Base-by-base conservation (phyloP, 371 early-diverging fungal genomes). In the Mortierella sp. region DNA sequence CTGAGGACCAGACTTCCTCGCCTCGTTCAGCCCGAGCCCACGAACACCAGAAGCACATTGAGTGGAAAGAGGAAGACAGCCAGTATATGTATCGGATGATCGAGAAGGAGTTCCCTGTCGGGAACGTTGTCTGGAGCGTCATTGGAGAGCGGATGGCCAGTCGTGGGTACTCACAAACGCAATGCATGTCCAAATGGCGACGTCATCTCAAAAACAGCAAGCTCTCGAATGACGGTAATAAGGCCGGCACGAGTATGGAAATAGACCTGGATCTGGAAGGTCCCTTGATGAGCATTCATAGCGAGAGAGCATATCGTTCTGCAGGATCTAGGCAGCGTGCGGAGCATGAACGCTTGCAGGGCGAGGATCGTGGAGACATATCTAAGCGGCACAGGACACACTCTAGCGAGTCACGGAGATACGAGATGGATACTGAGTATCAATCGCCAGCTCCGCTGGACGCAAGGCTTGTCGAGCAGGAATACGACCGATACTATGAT, bases 111-210 rank as follows among this genome's bases (percentile, higher is more conserved):
- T 73, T 73, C 41, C 75, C 75, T 0, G 75, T 73, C n/a, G 75
- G 75, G 3, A 73, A 73, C n/a, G 67, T 73, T 24, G 75, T 73
- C 26, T 73, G 75, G 75, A 68, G 64, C 30, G 75, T 73, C 27
- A 68, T 73, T 56, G 75, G 58, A 19, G 75, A 73, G 44, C 52
- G 54, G 60, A 73, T 73, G 75, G 60, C 59, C 23, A 64, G 68
- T 37, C 75, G 75, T 9, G 75, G 75, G 11, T 73, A 73, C 27
- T 73, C 75, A 2, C 75, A 73, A 44, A 73, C 75, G 3, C 75
- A 73, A 50, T 73, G 75, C 56, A 73, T 73, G 75, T 73, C 75
- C 41, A 73, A 73, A 26, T 73, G 75, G 75, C 37, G 75, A 8
- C 68, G 75, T 31, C 75, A 73, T 37, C 63, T 73, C 43, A 73